Evolutionary conservation across 140 eudicot species (phyloP), one percentile per base, ranked within the genome.

Genomic region (Senecio squalidus): DNA sequence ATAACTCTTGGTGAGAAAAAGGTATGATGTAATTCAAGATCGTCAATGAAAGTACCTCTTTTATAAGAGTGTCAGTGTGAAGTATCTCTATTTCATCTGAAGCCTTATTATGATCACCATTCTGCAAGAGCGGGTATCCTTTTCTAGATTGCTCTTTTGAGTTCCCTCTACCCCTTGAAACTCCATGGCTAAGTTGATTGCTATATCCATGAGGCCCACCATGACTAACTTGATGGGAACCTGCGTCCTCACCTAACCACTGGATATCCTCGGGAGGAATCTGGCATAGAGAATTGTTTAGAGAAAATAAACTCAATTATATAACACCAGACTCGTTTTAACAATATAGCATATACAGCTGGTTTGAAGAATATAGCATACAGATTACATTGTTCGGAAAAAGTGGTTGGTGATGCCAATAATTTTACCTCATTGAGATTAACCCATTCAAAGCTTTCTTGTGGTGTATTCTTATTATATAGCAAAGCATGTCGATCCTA

Each of bases 401-500:
- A 23, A 45, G n/a, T 20, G 33, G 30, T 58, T 51, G 24, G 21
- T 10, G 48, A 48, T 55, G 48, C 34, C 20, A 45, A 67, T 36
- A 18, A 53, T 17, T 38, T 23, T 73, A 82, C 99, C 95, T 88
- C 94, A 64, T 88, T 84, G 40, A 93, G 85, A 64, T 81, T 67
- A 49, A 93, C 94, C 99, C 95, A 88, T 66, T 93, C 99, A 68
- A 61, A 70, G 72, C 88, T 74, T 46, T 84, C 94, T 17, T 78
- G 78, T 62, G 80, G 83, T 13, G 95, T 87, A 69, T 73, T 63
- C 60, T 63, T 81, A 54, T 89, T 93, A 72, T 93, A 93, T 34
- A 76, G 82, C 71, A 87, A 62, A 62, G 82, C 78, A 82, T 93
- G 99, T 1, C 84, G 82, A 16, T 84, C 99, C 99, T 93, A 77